Percentiles rank a stretch among this genome's conserved stretches.
These are phyloP conservation scores for Amanita molliuscula DNA, from an alignment of 768 basidiomycete genomes.

Conservation along the genomic window DNA sequence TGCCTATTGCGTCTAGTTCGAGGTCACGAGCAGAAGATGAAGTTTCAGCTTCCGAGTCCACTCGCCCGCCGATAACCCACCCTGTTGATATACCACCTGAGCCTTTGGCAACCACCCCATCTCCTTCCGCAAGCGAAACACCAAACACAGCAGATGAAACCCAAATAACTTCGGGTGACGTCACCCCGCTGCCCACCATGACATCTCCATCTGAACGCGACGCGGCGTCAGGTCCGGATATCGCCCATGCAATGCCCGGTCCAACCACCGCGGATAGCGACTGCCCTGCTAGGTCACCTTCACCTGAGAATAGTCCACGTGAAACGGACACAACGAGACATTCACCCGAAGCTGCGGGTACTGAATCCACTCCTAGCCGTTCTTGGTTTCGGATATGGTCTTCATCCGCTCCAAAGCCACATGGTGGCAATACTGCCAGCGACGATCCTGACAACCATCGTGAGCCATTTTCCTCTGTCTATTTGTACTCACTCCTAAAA, in stretches of 20 bases:
- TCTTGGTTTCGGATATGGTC: conserved; percentile 2
- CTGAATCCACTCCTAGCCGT: neutral
- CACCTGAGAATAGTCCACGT: neutral
- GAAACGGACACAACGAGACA: neutral
- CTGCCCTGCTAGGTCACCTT: neutral
- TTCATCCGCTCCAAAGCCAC: neutral
- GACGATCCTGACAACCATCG: neutral
- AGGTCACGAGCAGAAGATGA: neutral
- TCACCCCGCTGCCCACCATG: neutral
- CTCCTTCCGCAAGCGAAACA: neutral
- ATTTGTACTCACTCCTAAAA: neutral
- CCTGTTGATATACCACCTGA: neutral
- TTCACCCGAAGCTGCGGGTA: neutral
- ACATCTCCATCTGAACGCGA: neutral
- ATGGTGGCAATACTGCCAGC: neutral
- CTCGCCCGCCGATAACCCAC: neutral
- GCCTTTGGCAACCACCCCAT: neutral
- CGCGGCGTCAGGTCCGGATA: neutral
- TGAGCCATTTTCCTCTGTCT: neutral
- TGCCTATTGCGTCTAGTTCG: neutral
- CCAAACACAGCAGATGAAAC: neutral
- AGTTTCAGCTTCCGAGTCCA: neutral
- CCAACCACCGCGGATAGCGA: neutral
- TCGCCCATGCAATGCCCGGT: neutral
- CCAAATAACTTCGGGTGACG: neutral